Percentiles rank a stretch among this genome's conserved stretches.
These are phyloP conservation scores for Hordeum marinum DNA, from an alignment of 176 grass and related monocot species.

Conservation along the genomic window DNA sequence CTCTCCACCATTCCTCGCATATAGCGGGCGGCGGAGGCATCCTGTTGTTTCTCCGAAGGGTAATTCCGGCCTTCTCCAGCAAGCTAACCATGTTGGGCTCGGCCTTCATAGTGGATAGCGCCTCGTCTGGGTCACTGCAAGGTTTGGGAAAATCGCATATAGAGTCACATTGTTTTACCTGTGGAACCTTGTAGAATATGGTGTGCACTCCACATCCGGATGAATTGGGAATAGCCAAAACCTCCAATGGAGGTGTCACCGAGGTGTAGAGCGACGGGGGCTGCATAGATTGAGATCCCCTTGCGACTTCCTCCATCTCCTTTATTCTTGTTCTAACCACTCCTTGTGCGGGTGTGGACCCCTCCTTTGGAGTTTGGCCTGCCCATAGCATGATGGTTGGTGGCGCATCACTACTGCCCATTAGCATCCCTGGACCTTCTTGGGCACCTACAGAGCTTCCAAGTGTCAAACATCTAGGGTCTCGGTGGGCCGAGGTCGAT, in stretches of 20 bases:
- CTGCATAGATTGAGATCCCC: background rate
- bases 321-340: background rate
- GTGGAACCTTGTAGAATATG: background rate
- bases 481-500: background rate
- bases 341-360: background rate
- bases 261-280: background rate
- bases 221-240: background rate
- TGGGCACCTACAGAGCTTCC: background rate
- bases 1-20: background rate
- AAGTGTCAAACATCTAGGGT: background rate
- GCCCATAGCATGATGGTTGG: background rate
- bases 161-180: background rate
- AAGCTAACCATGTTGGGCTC: background rate
- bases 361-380: background rate
- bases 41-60: background rate
- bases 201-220: background rate
- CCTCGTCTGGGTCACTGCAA: background rate
- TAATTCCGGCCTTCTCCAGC: background rate
- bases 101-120: background rate
- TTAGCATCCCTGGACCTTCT: background rate
- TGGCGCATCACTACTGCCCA: background rate
- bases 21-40: background rate
- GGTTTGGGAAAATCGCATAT: background rate
- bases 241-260: background rate
- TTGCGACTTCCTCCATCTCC: background rate